Percentiles rank a stretch among this genome's conserved stretches.
Evolutionary conservation across 1,284 basidiomycete genomes (phyloP).

Genomic region (Inonotus hispidus): DNA sequence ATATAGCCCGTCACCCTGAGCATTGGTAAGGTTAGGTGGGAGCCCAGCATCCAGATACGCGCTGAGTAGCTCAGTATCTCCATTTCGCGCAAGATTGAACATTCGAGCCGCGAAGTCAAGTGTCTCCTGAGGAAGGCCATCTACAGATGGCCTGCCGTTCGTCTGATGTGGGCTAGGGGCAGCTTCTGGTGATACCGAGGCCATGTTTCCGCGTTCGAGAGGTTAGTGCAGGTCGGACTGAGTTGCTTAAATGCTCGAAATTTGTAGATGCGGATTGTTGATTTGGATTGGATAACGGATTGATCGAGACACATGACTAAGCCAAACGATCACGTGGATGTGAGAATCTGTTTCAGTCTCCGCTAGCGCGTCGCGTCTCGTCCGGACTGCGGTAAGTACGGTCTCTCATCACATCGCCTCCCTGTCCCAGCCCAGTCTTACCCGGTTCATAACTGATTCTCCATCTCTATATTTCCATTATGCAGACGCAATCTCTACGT

Average conservation of each 20-base stretch:
- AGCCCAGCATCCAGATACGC: slow-evolving; percentile 69
- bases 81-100: slow-evolving; percentile 71
- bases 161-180: background rate
- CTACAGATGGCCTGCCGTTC: background rate
- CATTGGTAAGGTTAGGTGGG: slow-evolving; percentile 74
- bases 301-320: no score
- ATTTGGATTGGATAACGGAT: no score
- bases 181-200: background rate
- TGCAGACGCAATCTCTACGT: slow-evolving; percentile 7
- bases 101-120: slow-evolving; percentile 68
- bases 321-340: background rate
- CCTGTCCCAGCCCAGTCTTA: background rate
- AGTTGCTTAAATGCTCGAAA: no score
- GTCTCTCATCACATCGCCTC: background rate
- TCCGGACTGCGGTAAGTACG: background rate
- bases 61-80: slow-evolving; percentile 46
- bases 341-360: background rate
- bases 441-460: background rate
- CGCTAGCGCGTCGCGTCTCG: background rate
- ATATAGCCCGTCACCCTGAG: slow-evolving; percentile 42
- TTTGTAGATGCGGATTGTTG: no score
- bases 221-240: background rate
- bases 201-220: background rate
- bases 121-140: slow-evolving; percentile 39
- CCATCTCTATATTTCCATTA: background rate